A percentile compares a stretch with the other conserved stretches of the same genome.
These are phyloP conservation scores for Populus alba DNA, from an alignment of 345 rosid species.

Conservation along the genomic window DNA sequence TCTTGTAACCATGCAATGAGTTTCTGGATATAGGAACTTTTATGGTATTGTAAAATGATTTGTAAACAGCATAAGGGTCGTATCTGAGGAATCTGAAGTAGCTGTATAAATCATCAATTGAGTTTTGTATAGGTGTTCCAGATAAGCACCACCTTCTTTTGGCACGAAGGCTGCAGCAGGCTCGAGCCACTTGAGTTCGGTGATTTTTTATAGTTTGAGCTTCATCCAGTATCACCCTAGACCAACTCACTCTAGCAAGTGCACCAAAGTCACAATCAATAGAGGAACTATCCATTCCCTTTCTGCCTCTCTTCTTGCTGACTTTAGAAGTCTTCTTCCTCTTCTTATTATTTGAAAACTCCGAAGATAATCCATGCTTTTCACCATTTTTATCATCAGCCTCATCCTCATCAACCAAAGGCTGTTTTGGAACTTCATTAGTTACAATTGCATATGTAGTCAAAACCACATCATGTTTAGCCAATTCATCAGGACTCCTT, in stretches of 20 bases:
- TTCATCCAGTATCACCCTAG: constrained; percentile 87
- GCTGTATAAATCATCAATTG: constrained; percentile 90
- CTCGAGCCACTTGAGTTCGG: constrained; percentile 95
- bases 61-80: constrained; percentile 74
- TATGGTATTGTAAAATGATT: constrained; percentile 56
- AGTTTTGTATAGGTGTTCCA: constrained; percentile 94
- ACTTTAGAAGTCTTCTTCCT: constrained; percentile 42
- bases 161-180: constrained; percentile 94
- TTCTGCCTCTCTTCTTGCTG: constrained; percentile 60
- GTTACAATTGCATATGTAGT: constrained; percentile 89
- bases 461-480: constrained; percentile 83
- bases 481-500: constrained; percentile 75
- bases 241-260: constrained; percentile 79
- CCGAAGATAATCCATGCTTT: constrained; percentile 59
- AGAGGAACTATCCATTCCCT: constrained; percentile 49
- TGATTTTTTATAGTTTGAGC: constrained; percentile 99
- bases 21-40: constrained; percentile 72
- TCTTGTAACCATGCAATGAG: constrained; percentile 76
- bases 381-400: constrained; percentile 63
- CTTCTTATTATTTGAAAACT: constrained; percentile 55
- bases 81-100: constrained; percentile 91
- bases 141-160: constrained; percentile 97
- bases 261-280: constrained; percentile 65
- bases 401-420: constrained; percentile 72
- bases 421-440: constrained; percentile 91